phyloP scores from a whole-genome alignment of 768 basidiomycete species.

The Pisolithus tinctorius region DNA sequence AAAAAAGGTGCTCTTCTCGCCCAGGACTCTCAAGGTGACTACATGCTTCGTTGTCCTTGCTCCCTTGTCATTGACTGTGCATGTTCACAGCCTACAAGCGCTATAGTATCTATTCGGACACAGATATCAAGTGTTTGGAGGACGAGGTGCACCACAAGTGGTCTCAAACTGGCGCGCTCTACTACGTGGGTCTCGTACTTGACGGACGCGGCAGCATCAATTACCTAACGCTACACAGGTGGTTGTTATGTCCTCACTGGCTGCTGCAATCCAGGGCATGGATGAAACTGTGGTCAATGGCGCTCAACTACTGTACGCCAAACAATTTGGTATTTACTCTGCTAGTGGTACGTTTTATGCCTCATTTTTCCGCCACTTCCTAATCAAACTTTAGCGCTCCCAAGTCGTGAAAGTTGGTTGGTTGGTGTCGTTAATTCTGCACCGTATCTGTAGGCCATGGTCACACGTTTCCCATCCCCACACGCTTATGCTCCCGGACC shows the following conservation, averaged over 20 bases:
- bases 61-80: conserved; percentile 19
- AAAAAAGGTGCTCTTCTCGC: conserved; percentile 67
- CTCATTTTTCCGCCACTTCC: not conserved
- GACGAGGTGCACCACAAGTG: conserved; percentile 37
- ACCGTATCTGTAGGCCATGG: conserved; percentile 33
- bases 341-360: not conserved
- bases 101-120: conserved; percentile 30
- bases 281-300: conserved; percentile 31
- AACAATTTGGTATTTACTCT: conserved; percentile 39
- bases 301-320: conserved; percentile 34
- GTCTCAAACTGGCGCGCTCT: conserved; percentile 36
- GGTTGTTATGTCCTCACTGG: conserved; percentile 55
- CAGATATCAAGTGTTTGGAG: conserved; percentile 33
- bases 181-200: conserved; percentile 19
- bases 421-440: conserved; percentile 66
- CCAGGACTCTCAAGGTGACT: conserved; percentile 46
- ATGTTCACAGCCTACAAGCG: conserved; percentile 31
- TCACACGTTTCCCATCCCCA: not conserved
- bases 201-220: not conserved
- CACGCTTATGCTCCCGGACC: too few species aligned
- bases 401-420: conserved; percentile 51
- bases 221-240: conserved; percentile 36
- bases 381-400: conserved; percentile 3
- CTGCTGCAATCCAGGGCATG: conserved; percentile 61
- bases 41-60: conserved; percentile 33